Evolutionary conservation across 768 basidiomycete species (phyloP), one percentile per base, ranked within the genome.

Genomic region (Panaeolus papilionaceus): DNA sequence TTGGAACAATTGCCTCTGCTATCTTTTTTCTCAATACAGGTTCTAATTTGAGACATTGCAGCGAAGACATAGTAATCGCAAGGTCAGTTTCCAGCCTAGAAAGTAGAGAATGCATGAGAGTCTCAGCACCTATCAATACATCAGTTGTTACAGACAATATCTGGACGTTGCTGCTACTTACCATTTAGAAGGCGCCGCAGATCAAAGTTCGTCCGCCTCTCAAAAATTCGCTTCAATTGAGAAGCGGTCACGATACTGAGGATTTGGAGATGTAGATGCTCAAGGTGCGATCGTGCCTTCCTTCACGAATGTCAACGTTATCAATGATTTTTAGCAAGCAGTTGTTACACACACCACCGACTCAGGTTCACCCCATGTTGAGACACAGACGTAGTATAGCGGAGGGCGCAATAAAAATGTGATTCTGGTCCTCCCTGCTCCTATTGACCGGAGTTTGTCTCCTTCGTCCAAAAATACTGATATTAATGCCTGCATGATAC

Each of bases 331-430:
- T 18, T 44, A 62, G 47, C 28, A 39, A 58, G 58, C 33, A 12
- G 38, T 44, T 62, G 33, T 62, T 62, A 12, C 63, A 83, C 94
- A 80, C 80, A 98, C 96, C 70, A 98, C 91, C 68, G 92, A 94
- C 79, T 98, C 98, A 0, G 98, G 97, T 78, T 99, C 98, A 12
- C 93, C 93, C 94, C 94, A 97, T 11, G 92, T 89, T 23, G 95
- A 96, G 12, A 89, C 90, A 69, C 93, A 96, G 37, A 91, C 95
- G 73, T 96, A 94, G 78, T 98, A 99, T 20, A 99, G 79, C 3
- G 98, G 98, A 6, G 93, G 76, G 38, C 95, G 89, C 62, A 96
- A 84, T 7, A 96, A 79, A 76, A 99, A 97, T 0, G 92, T 91
- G 66, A 99, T 97, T 62, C 90, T 85, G 5, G 89, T 87, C n/a